A percentile compares a stretch with the other conserved stretches of the same genome.
Conservation (phyloP, 2,329 filamentous ascomycete genomes). For the Phaeosphaeria sp. region DNA sequence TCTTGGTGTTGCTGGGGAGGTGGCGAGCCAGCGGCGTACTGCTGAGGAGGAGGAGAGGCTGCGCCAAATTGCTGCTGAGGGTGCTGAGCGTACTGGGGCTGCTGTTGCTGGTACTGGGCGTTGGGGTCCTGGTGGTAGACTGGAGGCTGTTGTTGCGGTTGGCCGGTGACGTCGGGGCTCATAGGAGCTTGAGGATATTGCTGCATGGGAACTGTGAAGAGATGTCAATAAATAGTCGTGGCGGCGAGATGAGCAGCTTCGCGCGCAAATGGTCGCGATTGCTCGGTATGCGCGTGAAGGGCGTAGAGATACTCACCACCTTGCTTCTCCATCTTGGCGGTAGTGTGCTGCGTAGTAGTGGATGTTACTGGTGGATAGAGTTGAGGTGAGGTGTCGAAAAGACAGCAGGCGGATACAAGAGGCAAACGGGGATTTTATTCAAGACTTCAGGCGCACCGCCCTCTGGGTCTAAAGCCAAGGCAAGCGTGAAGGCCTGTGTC, state of each 20-base stretch:
- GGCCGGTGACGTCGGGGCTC: slow-evolving; percentile 38
- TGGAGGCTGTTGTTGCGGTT: slow-evolving; percentile 32
- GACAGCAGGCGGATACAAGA: not conserved
- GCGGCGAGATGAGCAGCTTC: not conserved
- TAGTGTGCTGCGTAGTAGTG: not conserved
- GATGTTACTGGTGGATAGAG: not conserved
- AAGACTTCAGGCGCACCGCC: slow-evolving; percentile 23
- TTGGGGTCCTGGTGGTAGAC: slow-evolving; percentile 44
- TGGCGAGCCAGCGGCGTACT: slow-evolving; percentile 29
- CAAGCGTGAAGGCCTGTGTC: slow-evolving; percentile 15
- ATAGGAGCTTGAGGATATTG: slow-evolving; percentile 37
- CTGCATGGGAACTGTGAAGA: not conserved
- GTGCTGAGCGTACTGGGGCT: slow-evolving; percentile 25
- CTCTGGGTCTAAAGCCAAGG: slow-evolving; percentile 5
- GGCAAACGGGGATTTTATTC: not conserved
- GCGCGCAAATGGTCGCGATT: not conserved
- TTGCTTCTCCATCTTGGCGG: slow-evolving; percentile 44
- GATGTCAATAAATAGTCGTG: slow-evolving; percentile 21
- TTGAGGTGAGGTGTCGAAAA: not conserved
- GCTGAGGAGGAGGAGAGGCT: slow-evolving; percentile 30
- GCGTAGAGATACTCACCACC: slow-evolving; percentile 33
- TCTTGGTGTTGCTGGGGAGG: slow-evolving; percentile 31
- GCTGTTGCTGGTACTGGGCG: slow-evolving; percentile 25
- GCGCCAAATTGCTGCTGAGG: slow-evolving; percentile 21
- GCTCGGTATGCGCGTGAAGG: not conserved